Conservation (phyloP, 2,329 filamentous ascomycete genomes). For the Fusarium sp. region DNA sequence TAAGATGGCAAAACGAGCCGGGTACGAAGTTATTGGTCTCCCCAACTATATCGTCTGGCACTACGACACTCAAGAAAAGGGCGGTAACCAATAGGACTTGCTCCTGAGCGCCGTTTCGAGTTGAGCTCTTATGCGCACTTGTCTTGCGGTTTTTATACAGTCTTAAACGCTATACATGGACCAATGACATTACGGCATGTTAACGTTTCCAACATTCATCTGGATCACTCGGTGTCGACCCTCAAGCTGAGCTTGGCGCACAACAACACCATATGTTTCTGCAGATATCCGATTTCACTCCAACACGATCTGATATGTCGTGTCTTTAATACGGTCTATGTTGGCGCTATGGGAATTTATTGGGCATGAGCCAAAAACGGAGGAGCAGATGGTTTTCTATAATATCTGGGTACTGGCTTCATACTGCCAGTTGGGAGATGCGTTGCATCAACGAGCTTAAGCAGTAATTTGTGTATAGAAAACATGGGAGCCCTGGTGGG, state of each 20-base stretch:
- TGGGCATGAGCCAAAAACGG: slow-evolving; percentile 31
- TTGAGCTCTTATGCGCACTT: slow-evolving; percentile 6
- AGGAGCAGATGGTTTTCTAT: slow-evolving; percentile 40
- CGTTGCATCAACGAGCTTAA: not conserved
- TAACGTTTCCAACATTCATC: slow-evolving; percentile 33
- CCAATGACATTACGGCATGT: slow-evolving; percentile 33
- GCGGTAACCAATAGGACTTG: slow-evolving; percentile 69
- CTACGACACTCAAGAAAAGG: slow-evolving; percentile 95
- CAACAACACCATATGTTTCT: slow-evolving; percentile 10
- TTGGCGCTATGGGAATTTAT: slow-evolving; percentile 33
- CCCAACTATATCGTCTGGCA: slow-evolving; percentile 99
- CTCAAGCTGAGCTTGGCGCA: slow-evolving; percentile 11
- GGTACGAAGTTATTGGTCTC: slow-evolving; percentile 89
- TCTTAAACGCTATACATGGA: slow-evolving; percentile 20
- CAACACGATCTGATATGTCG: slow-evolving; percentile 15
- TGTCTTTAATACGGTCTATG: slow-evolving; percentile 29
- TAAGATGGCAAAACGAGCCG: slow-evolving; percentile 97
- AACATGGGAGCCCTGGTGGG: slow-evolving; percentile 17
- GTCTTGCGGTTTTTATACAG: slow-evolving; percentile 1
- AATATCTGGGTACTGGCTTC: slow-evolving; percentile 46
- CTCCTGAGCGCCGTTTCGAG: slow-evolving; percentile 4
- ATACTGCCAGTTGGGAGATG: slow-evolving; percentile 30
- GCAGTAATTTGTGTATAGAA: slow-evolving; percentile 23
- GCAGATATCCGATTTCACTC: slow-evolving; percentile 3
- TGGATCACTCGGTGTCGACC: not conserved